Percentiles rank a stretch among this genome's conserved stretches.
These are phyloP conservation scores for Fusarium sp. DNA, from an alignment of 2,329 filamentous ascomycete species.

Conservation along the genomic window DNA sequence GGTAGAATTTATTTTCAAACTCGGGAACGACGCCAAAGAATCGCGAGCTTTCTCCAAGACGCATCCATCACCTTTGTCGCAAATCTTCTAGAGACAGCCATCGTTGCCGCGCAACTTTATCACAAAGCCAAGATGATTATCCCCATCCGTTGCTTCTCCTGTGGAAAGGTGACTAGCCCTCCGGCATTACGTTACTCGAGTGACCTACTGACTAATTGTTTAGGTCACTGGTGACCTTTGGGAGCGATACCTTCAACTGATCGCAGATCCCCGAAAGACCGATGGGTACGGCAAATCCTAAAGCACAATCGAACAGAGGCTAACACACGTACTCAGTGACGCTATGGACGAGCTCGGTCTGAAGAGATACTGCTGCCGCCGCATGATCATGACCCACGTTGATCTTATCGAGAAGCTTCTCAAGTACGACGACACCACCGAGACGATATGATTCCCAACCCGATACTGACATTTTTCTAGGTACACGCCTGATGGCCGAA, in stretches of 20 bases:
- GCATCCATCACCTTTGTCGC: slow-evolving; percentile 38
- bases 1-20: slow-evolving; percentile 44
- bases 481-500: slow-evolving; percentile 72
- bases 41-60: slow-evolving; percentile 34
- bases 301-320: slow-evolving; percentile 3
- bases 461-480: slow-evolving; percentile 49
- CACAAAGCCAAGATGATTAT: slow-evolving; percentile 86
- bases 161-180: slow-evolving; percentile 83
- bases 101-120: slow-evolving; percentile 24
- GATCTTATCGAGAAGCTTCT: slow-evolving; percentile 98
- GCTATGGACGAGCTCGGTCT: slow-evolving; percentile 96
- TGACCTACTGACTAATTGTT: slow-evolving; percentile 41
- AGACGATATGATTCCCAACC: background rate
- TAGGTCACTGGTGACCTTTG: slow-evolving; percentile 97
- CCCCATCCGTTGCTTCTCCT: slow-evolving; percentile 97
- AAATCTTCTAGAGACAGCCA: slow-evolving; percentile 27
- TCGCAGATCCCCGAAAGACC: slow-evolving; percentile 77
- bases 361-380: slow-evolving; percentile 96
- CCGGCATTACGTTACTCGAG: slow-evolving; percentile 18
- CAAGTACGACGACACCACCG: slow-evolving; percentile 70
- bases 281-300: slow-evolving; percentile 72
- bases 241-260: slow-evolving; percentile 92
- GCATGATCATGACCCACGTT: slow-evolving; percentile 99
- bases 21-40: slow-evolving; percentile 23
- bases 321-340: slow-evolving; percentile 69